phyloP scores from a whole-genome alignment of 2,329 filamentous ascomycete species.

The Pseudogymnoascus sp. region DNA sequence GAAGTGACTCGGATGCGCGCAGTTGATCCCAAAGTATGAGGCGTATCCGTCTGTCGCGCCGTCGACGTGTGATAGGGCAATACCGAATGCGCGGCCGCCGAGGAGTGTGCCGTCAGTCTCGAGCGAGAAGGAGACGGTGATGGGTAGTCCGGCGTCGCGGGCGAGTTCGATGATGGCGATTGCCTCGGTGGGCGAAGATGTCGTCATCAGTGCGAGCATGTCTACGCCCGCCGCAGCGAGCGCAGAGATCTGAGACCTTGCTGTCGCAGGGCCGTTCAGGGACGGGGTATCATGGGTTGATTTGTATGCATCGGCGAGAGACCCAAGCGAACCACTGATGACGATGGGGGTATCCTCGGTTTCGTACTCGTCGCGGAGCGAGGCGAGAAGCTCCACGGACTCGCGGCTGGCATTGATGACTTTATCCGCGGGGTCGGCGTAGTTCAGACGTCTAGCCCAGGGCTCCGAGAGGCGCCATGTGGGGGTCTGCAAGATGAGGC shows the following conservation, averaged over 20 bases:
- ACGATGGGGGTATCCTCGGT: neutral
- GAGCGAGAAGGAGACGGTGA: slow-evolving; percentile 3
- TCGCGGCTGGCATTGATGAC: neutral
- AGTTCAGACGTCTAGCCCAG: slow-evolving; percentile 14
- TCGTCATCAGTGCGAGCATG: slow-evolving; percentile 5
- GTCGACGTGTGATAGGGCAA: neutral
- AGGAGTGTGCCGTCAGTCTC: neutral
- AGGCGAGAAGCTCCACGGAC: neutral
- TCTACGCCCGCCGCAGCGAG: neutral
- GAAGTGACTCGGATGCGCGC: slow-evolving; percentile 1
- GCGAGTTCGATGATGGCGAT: slow-evolving; percentile 4
- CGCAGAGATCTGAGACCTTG: neutral
- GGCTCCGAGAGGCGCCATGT: slow-evolving; percentile 15
- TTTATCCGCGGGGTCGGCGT: neutral
- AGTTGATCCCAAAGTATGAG: neutral
- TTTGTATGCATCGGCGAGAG: neutral
- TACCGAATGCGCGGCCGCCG: neutral
- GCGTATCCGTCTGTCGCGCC: neutral
- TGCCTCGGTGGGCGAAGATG: neutral
- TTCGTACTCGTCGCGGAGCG: neutral
- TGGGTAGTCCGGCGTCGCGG: slow-evolving; percentile 1
- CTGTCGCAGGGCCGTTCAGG: slow-evolving; percentile 4
- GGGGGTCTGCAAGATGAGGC: slow-evolving; percentile 14
- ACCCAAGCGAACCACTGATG: neutral
- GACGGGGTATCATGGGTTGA: neutral